These are phyloP conservation scores for Hanseniaspora occidentalis DNA, from an alignment of 805 yeast species.

Conservation along the genomic window DNA sequence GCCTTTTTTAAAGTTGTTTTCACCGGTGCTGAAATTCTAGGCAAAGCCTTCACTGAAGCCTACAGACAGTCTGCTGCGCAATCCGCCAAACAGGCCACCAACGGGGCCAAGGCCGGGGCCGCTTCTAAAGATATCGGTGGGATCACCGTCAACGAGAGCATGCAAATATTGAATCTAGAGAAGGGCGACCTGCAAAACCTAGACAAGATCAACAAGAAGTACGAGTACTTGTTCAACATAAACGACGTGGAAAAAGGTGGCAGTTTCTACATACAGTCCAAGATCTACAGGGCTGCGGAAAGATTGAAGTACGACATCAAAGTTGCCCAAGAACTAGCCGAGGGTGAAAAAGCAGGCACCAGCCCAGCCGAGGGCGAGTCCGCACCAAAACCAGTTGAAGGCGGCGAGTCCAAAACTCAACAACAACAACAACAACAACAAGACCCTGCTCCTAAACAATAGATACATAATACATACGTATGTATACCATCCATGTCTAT, in stretches of 20 bases:
- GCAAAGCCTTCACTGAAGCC: conserved; percentile 93
- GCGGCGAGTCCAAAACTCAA: too few relatives aligned
- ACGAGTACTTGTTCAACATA: conserved; percentile 71
- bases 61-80: conserved; percentile 94
- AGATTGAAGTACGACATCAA: conserved; percentile 43
- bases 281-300: conserved; percentile 90
- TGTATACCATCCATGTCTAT: too few relatives aligned
- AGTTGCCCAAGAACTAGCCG: conserved; percentile 34
- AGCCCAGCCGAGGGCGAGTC: conserved; percentile 2
- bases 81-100: conserved; percentile 59
- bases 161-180: conserved; percentile 79
- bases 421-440: too few relatives aligned
- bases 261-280: conserved; percentile 83
- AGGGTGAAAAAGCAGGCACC: conserved; percentile 12
- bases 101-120: conserved; percentile 32
- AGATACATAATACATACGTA: too few relatives aligned
- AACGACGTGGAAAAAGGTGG: conserved; percentile 95
- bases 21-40: conserved; percentile 93
- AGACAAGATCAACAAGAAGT: conserved; percentile 56
- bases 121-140: conserved; percentile 47
- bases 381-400: neutral
- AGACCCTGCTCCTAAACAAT: too few relatives aligned
- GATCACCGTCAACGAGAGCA: conserved; percentile 76
- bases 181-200: conserved; percentile 36
- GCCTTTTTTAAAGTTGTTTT: conserved; percentile 74